A percentile compares a stretch with the other conserved stretches of the same genome.
Evolutionary conservation across 2,329 filamentous ascomycete species (phyloP).

Genomic region (Nigrospora oryzae): DNA sequence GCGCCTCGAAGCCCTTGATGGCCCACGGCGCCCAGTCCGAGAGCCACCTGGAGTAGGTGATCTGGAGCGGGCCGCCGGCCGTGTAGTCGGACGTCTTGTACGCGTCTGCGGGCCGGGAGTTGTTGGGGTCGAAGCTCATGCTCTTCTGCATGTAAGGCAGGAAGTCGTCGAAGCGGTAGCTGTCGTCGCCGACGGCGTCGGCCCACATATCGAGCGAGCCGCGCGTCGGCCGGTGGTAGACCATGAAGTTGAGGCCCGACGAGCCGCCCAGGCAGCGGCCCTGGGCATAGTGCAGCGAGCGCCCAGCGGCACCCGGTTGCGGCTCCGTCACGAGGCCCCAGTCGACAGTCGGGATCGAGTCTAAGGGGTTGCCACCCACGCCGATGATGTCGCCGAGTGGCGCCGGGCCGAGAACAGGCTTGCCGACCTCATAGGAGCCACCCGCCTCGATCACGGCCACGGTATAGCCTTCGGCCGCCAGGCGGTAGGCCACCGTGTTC

Average conservation of each 20-base stretch:
- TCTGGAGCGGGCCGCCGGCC: conserved; percentile 24
- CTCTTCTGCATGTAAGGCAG: conserved; percentile 16
- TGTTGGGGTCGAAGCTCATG: conserved; percentile 13
- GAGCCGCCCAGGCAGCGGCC: conserved; percentile 20
- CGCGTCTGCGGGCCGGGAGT: conserved; percentile 10
- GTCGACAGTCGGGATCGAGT: conserved; percentile 10
- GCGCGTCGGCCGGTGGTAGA: conserved; percentile 16
- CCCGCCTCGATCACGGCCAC: conserved; percentile 31
- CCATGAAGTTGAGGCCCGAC: conserved; percentile 20
- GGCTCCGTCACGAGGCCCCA: conserved; percentile 15
- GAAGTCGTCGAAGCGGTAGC: conserved; percentile 15
- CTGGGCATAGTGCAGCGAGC: conserved; percentile 15
- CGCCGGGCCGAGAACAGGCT: conserved; percentile 7
- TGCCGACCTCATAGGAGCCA: conserved; percentile 20
- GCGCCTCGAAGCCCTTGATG: conserved; percentile 24
- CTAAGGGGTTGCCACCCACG: conserved; percentile 5
- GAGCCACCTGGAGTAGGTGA: conserved; percentile 31
- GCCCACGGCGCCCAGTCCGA: conserved; percentile 29
- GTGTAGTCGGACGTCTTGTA: conserved; percentile 19
- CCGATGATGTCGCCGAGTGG: conserved; percentile 11
- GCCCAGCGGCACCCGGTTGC: conserved; percentile 6
- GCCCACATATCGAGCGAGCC: conserved; percentile 15
- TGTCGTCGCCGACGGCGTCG: conserved; percentile 12
- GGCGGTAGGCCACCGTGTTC: conserved; percentile 22
- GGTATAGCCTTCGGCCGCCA: conserved; percentile 14